Evolutionary conservation across 768 basidiomycete genomes (phyloP), one percentile per base, ranked within the genome.

Genomic region (Mycena olivaceomarginata): DNA sequence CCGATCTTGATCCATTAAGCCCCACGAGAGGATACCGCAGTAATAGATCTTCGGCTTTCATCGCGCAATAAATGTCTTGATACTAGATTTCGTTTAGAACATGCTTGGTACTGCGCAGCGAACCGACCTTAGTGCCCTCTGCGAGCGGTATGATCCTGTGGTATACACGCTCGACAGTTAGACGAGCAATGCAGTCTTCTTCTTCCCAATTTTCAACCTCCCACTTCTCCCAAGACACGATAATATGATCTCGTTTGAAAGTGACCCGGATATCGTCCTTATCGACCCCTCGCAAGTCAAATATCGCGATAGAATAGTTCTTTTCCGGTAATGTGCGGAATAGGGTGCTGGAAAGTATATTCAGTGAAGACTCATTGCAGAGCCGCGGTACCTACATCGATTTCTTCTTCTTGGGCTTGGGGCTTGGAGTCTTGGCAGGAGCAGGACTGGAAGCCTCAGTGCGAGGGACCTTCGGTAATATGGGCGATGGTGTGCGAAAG

Each of bases 181-280:
- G 89, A 66, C 90, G 86, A 7, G 90, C 84, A 13, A 88, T 83
- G 18, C 85, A 85, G 39, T 84, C 87, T 9, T 82, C 85, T 65
- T 91, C 90, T 68, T 84, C 83, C 79, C 83, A 85, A 74, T 90
- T 90, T 25, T 85, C 81, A 66, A 87, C 84, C 79, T 84, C 87
- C 76, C 89, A 82, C 39, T 86, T 87, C 72, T 86, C 84, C 90
- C 90, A 91, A 18, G 85, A 89, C 40, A 91, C 86, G 64, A 89
- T 84, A 18, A 91, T 81, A 64, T 86, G 77, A 66, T 86, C 67
- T 68, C 84, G 83, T 25, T 89, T 87, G 78, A 85, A 91, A 64
- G 89, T 91, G 59, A 91, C 90, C 59, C 91, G 90, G 67, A 90
- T 89, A 60, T 91, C 88, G 40, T 91, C 86, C 77, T 89, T 91